Percentiles rank a stretch among this genome's conserved stretches.
phyloP scores from a whole-genome alignment of 371 early-diverging fungal genomes.

The Funneliformis caledonium region DNA sequence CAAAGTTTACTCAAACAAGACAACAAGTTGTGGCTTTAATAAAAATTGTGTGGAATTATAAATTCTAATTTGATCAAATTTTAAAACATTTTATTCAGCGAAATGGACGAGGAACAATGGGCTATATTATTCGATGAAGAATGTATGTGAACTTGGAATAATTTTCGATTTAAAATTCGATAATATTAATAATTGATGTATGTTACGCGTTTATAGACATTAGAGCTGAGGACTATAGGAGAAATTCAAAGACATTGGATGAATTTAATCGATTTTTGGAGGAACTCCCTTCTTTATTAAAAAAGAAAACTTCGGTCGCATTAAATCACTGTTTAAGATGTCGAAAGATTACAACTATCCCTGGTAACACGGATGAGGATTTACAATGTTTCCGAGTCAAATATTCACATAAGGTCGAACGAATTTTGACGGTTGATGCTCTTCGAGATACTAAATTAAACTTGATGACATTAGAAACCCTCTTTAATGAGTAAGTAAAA shows the following conservation, averaged over 20 bases:
- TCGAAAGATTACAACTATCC: background rate
- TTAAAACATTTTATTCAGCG: too few species aligned
- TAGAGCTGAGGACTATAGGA: conserved; percentile 18
- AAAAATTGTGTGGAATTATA: too few species aligned
- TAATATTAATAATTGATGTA: background rate
- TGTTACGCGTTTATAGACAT: background rate
- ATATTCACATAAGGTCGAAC: conserved; percentile 7
- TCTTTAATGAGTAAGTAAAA: conserved; percentile 5
- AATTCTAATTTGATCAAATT: too few species aligned
- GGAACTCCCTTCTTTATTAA: conserved; percentile 9
- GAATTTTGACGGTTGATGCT: background rate
- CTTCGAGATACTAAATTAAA: conserved; percentile 9
- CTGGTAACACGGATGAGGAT: background rate
- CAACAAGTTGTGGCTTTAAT: too few species aligned
- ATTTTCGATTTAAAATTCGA: background rate
- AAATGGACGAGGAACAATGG: conserved; percentile 17
- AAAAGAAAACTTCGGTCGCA: background rate
- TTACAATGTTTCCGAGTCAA: background rate
- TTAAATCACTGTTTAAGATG: background rate
- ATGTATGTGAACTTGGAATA: background rate
- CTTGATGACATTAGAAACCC: background rate
- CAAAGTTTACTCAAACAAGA: too few species aligned
- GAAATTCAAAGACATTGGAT: background rate
- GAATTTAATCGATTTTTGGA: conserved; percentile 13
- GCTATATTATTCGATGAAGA: conserved; percentile 19